phyloP scores from a whole-genome alignment of 768 basidiomycete species.

The Gloeopeniophorella convolvens region DNA sequence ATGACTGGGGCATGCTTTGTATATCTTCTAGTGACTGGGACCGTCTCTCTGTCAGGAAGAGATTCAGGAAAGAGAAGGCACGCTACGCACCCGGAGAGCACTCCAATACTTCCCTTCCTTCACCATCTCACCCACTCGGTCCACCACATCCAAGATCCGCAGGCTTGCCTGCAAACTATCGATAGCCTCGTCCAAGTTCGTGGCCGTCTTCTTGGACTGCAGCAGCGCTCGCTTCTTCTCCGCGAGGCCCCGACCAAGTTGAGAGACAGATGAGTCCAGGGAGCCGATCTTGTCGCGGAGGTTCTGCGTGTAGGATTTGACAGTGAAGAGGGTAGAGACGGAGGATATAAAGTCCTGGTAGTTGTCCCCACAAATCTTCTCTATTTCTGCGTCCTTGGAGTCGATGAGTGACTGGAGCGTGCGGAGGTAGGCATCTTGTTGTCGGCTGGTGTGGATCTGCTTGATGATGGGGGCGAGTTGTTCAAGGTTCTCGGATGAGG shows the following conservation, averaged over 20 bases:
- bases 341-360: slow-evolving; percentile 98
- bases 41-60: slow-evolving; percentile 23
- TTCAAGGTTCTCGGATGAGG: slow-evolving; percentile 90
- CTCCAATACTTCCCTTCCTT: slow-evolving; percentile 94
- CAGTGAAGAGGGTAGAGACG: slow-evolving; percentile 91
- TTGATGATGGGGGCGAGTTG: slow-evolving; percentile 93
- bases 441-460: slow-evolving; percentile 80
- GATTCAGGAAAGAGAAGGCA: slow-evolving; percentile 21
- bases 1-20: slow-evolving; percentile 80
- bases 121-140: slow-evolving; percentile 91
- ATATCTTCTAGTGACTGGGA: slow-evolving; percentile 91
- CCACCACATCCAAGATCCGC: slow-evolving; percentile 85
- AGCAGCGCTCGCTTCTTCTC: slow-evolving; percentile 91
- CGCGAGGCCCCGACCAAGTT: slow-evolving; percentile 80
- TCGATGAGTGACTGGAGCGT: slow-evolving; percentile 84
- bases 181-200: slow-evolving; percentile 94
- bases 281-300: slow-evolving; percentile 88
- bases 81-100: slow-evolving; percentile 74
- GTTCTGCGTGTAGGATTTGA: slow-evolving; percentile 93
- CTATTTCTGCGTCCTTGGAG: slow-evolving; percentile 94
- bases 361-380: slow-evolving; percentile 91
- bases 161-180: slow-evolving; percentile 92
- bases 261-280: slow-evolving; percentile 80
- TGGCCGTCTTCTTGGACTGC: slow-evolving; percentile 87
- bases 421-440: slow-evolving; percentile 85